Conservation (phyloP, 352 stramenopile species). For the Pythium sukuiense region DNA sequence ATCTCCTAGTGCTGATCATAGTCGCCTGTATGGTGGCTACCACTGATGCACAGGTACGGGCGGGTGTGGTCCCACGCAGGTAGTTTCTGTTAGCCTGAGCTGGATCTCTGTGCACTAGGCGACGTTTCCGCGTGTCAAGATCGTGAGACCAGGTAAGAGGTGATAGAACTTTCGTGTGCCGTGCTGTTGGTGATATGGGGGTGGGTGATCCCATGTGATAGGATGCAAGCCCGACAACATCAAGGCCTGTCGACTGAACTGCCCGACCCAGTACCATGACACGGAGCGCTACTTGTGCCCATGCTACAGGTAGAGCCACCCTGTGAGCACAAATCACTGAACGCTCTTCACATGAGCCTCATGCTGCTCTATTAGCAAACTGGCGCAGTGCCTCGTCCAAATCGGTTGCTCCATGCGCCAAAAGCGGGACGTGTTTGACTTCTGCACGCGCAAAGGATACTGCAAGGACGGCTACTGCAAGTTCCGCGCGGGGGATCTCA, state of each 20-base stretch:
- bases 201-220: conserved; percentile 8
- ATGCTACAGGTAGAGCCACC: conserved; percentile 68
- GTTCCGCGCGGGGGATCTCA: conserved; percentile 62
- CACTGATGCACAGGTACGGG: conserved; percentile 9
- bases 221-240: conserved; percentile 50
- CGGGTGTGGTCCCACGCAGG: no score
- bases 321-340: no score
- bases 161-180: not conserved
- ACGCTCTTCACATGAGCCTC: no score
- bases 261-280: conserved; percentile 60
- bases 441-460: conserved; percentile 74
- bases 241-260: conserved; percentile 50
- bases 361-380: conserved; percentile 38
- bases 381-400: conserved; percentile 59
- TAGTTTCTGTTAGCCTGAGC: no score
- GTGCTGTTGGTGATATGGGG: not conserved
- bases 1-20: not conserved
- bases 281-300: conserved; percentile 51
- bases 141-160: conserved; percentile 3
- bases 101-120: no score
- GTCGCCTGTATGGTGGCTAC: not conserved
- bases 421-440: conserved; percentile 58
- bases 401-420: conserved; percentile 68
- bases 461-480: conserved; percentile 80
- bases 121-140: conserved; percentile 9